phyloP scores from a whole-genome alignment of 192 early-diverging fungal species.

The Obelidium mucronatum region DNA sequence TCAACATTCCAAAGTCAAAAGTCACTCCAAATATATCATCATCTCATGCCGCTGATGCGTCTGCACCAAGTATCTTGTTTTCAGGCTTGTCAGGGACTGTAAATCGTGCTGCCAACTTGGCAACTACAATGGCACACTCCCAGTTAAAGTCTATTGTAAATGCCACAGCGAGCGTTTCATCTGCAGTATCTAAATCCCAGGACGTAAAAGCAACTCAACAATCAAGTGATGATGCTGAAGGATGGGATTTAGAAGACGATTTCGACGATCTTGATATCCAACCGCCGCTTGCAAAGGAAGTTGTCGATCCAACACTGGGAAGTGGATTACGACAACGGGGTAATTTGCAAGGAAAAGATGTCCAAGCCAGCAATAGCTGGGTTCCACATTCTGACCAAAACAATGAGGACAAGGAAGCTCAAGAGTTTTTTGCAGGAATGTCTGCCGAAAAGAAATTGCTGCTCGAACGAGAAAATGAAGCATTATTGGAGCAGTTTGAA shows the following conservation, averaged over 20 bases:
- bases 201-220: not conserved
- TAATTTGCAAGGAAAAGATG: not conserved
- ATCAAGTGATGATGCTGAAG: not conserved
- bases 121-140: slow-evolving; percentile 9
- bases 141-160: slow-evolving; percentile 17
- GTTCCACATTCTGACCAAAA: not conserved
- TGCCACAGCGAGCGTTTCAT: too few relatives aligned
- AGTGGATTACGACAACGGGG: slow-evolving; percentile 12
- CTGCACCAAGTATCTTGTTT: not conserved
- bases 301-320: not conserved
- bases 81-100: slow-evolving; percentile 16
- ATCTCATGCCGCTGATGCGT: not conserved
- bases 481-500: slow-evolving; percentile 43
- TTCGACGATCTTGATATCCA: slow-evolving; percentile 1
- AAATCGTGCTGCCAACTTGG: slow-evolving; percentile 24
- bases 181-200: too few relatives aligned
- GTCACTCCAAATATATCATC: too few relatives aligned
- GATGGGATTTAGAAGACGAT: slow-evolving; percentile 10
- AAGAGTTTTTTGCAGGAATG: slow-evolving; percentile 33
- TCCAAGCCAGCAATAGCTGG: not conserved
- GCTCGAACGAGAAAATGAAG: slow-evolving; percentile 51
- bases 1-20: too few relatives aligned
- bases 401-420: slow-evolving; percentile 37
- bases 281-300: not conserved
- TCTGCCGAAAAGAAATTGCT: slow-evolving; percentile 37